phyloP scores from a whole-genome alignment of 2,329 filamentous ascomycete genomes.

The Alternaria angustiovoidea region DNA sequence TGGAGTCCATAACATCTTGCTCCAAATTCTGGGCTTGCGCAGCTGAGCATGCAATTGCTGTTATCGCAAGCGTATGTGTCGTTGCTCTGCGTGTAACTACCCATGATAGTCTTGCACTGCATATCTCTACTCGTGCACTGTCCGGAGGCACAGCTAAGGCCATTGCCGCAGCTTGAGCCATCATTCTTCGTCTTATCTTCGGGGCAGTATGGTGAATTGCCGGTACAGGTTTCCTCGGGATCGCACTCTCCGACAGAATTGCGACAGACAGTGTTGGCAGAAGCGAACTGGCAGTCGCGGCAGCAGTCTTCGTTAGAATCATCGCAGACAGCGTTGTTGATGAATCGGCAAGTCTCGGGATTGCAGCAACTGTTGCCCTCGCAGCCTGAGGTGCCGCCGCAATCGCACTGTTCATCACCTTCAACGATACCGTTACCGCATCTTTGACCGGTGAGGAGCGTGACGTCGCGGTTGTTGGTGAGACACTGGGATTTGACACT shows the following conservation, averaged over 20 bases:
- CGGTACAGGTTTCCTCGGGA: slow-evolving; percentile 82
- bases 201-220: slow-evolving; percentile 76
- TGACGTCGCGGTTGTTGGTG: slow-evolving; percentile 83
- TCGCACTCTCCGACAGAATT: slow-evolving; percentile 82
- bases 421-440: slow-evolving; percentile 99
- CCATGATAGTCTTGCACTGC: slow-evolving; percentile 88
- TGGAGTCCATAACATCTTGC: slow-evolving; percentile 75
- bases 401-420: slow-evolving; percentile 93
- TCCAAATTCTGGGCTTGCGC: slow-evolving; percentile 74
- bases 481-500: slow-evolving; percentile 80
- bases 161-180: slow-evolving; percentile 74
- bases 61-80: slow-evolving; percentile 81
- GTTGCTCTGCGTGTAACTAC: slow-evolving; percentile 74
- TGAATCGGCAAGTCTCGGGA: slow-evolving; percentile 85
- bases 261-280: slow-evolving; percentile 78
- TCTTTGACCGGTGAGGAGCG: slow-evolving; percentile 80
- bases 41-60: slow-evolving; percentile 78
- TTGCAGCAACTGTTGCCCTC: slow-evolving; percentile 83
- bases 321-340: slow-evolving; percentile 75
- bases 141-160: slow-evolving; percentile 83
- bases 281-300: slow-evolving; percentile 72
- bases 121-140: slow-evolving; percentile 92
- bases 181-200: slow-evolving; percentile 73
- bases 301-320: slow-evolving; percentile 89
- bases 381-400: slow-evolving; percentile 79